Base-by-base conservation (phyloP, 2,329 filamentous ascomycete species). In the Kalmusia sp. region DNA sequence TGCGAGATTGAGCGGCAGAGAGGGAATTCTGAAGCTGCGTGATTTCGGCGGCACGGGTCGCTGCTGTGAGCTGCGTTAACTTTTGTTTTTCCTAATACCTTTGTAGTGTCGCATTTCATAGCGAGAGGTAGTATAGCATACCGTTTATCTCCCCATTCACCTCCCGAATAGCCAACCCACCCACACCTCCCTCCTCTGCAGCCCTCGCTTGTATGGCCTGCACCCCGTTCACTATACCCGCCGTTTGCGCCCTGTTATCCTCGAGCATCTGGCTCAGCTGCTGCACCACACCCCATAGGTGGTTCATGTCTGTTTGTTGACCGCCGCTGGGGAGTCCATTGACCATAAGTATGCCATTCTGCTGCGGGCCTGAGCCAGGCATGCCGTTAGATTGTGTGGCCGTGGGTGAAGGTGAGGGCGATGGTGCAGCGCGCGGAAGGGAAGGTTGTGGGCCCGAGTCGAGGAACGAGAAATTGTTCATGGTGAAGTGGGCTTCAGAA, bases 221-320 rank as follows among this genome's bases (percentile, higher is more conserved):
- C 21, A 76, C 72, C 9, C 72, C 71, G 45, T 71, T 74, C 37
- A 76, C 64, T 22, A 77, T 73, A 2, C 68, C 67, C 54, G 61
- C 58, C 19, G 71, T 75, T 50, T 76, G 72, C 30, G 67, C 69
- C 35, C 74, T 66, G 54, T 76, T 76, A 51, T 76, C 73, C 49
- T 75, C 72, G 28, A 76, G 62, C 46, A 74, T 53, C 54, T 73
- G 68, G 49, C 68, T 71, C 47, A 77, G 61, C 62, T 76, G 71
- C 63, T 76, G 72, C 31, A 77, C 72, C 28, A 76, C 69, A 27
- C 64, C 64, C 74, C 73, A 76, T 21, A 77, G 64, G 53, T 76
- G 68, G 52, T 76, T 77, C 73, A 77, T 75, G 49, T 77, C 75
- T 12, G 71, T 76, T 60, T 77, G 74, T 46, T 76, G 74, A 38